Conservation (phyloP, 768 basidiomycete species). For the Tylopilus plumbeoviolaceoides region DNA sequence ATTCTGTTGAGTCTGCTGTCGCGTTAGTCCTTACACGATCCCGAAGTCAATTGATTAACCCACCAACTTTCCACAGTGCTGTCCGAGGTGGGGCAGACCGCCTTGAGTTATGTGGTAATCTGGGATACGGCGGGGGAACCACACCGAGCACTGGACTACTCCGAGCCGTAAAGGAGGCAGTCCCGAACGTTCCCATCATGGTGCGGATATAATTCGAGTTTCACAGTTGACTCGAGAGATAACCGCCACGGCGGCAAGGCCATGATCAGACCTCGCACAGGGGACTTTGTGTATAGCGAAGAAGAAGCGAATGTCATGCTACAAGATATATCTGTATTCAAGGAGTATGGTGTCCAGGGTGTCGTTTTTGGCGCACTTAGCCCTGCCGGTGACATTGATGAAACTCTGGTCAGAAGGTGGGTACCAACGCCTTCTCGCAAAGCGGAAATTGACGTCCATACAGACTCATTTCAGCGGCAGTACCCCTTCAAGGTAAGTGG, state of each 20-base stretch:
- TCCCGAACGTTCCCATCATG: slow-evolving; percentile 61
- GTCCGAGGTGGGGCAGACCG: slow-evolving; percentile 67
- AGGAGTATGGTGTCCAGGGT: slow-evolving; percentile 52
- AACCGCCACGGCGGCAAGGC: slow-evolving; percentile 37
- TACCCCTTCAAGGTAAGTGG: slow-evolving; percentile 56
- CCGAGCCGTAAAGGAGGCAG: slow-evolving; percentile 47
- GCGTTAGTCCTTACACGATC: slow-evolving; percentile 28
- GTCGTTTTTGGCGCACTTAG: slow-evolving; percentile 66
- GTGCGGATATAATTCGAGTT: slow-evolving; percentile 40
- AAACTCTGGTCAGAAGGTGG: slow-evolving; percentile 49
- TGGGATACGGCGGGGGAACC: slow-evolving; percentile 72
- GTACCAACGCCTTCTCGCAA: neutral
- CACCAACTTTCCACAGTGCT: slow-evolving; percentile 43
- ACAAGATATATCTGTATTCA: slow-evolving; percentile 65
- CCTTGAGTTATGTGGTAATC: slow-evolving; percentile 71
- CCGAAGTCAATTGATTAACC: slow-evolving; percentile 1
- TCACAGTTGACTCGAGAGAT: neutral
- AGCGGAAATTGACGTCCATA: neutral
- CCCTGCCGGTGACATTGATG: slow-evolving; percentile 54
- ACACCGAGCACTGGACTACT: slow-evolving; percentile 79
- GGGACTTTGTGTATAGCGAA: slow-evolving; percentile 73
- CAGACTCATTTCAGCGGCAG: slow-evolving; percentile 55
- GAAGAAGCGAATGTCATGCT: slow-evolving; percentile 69
- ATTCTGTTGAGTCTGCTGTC: slow-evolving; percentile 69
- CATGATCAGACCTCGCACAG: slow-evolving; percentile 77